These are phyloP conservation scores for Fistulinella cinereoalba DNA, from an alignment of 1,284 basidiomycete species.

Conservation along the genomic window DNA sequence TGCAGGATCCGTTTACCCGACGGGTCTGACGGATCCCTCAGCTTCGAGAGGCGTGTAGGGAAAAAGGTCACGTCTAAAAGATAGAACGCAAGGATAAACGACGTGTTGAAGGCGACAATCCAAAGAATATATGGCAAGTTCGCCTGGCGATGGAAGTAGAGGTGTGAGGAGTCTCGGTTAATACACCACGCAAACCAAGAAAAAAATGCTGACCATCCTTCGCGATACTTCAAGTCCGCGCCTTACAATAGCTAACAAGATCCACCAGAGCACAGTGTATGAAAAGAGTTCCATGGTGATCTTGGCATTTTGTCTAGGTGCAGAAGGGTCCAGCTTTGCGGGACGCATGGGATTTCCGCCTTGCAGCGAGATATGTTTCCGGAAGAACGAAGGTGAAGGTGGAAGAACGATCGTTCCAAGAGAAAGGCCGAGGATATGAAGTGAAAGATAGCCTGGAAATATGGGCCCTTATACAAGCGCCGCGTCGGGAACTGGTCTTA, in stretches of 20 bases:
- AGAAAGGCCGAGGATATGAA: conserved; percentile 85
- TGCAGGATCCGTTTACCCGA: conserved; percentile 31
- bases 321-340: conserved; percentile 19
- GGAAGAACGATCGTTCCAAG: conserved; percentile 81
- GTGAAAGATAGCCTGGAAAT: conserved; percentile 79
- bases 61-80: conserved; percentile 72
- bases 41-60: conserved; percentile 38
- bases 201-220: conserved; percentile 57
- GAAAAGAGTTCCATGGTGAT: conserved; percentile 73
- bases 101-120: conserved; percentile 87
- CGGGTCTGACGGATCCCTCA: conserved; percentile 31
- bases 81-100: conserved; percentile 82
- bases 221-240: conserved; percentile 61
- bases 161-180: neutral
- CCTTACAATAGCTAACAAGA: conserved; percentile 45
- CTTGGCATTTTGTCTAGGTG: conserved; percentile 60
- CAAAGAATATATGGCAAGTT: conserved; percentile 90
- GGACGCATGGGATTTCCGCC: conserved; percentile 7
- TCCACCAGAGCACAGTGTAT: conserved; percentile 81
- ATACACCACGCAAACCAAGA: neutral
- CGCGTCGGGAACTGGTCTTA: conserved; percentile 26
- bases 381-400: conserved; percentile 70
- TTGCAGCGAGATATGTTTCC: conserved; percentile 36
- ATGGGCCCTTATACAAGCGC: neutral
- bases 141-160: conserved; percentile 47